These are phyloP conservation scores for Solidago caesia DNA, from an alignment of 129 eudicot genomes.

Conservation along the genomic window DNA sequence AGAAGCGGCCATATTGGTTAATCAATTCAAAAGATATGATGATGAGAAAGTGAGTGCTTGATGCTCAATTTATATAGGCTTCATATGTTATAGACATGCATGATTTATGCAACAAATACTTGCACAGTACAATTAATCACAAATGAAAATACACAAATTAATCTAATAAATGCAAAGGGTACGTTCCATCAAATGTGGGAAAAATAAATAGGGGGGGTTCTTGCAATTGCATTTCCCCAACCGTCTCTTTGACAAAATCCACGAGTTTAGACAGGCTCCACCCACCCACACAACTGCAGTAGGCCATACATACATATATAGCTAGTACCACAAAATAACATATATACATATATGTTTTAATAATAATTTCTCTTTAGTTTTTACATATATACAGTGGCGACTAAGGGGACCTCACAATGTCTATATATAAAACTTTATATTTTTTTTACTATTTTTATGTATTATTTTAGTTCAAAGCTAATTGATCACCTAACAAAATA, in stretches of 20 bases:
- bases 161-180: slow-evolving; percentile 27
- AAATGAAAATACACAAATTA: background rate
- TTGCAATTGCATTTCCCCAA: slow-evolving; percentile 26
- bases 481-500: no score
- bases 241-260: slow-evolving; percentile 39
- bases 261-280: slow-evolving; percentile 29
- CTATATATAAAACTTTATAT: no score
- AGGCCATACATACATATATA: slow-evolving; percentile 11
- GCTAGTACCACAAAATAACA: background rate
- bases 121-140: slow-evolving; percentile 23
- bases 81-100: slow-evolving; percentile 5
- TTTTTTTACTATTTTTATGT: no score
- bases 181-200: slow-evolving; percentile 9
- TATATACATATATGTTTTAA: background rate
- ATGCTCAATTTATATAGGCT: slow-evolving; percentile 23
- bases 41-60: slow-evolving; percentile 7
- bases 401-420: no score
- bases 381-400: no score
- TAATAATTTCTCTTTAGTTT: no score
- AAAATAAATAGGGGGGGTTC: slow-evolving; percentile 25
- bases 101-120: slow-evolving; percentile 9
- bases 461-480: no score
- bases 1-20: slow-evolving; percentile 32
- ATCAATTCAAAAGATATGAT: background rate
- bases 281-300: slow-evolving; percentile 34